A percentile compares a stretch with the other conserved stretches of the same genome.
Conservation (phyloP, 2,329 filamentous ascomycete genomes). For the Colletotrichum paranaense region DNA sequence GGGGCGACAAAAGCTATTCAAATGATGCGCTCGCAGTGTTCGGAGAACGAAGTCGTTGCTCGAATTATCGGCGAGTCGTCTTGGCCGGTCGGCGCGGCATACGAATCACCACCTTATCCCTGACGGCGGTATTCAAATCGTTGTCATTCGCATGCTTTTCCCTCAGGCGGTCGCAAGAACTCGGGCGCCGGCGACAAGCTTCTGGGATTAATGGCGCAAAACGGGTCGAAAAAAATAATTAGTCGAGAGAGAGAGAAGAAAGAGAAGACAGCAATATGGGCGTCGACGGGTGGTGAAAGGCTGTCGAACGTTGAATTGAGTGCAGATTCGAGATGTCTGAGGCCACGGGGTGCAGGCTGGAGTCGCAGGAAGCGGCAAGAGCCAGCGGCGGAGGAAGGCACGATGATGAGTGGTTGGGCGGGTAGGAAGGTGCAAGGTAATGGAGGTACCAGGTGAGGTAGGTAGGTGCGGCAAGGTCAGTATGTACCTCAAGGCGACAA, state of each 20-base stretch:
- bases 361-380: not conserved
- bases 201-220: not conserved
- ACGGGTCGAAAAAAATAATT: constrained; percentile 10
- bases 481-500: not conserved
- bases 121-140: constrained; percentile 23
- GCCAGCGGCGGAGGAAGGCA: not conserved
- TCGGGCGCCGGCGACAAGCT: not conserved
- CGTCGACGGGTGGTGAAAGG: not conserved
- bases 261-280: not conserved
- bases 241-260: not conserved
- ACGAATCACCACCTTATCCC: constrained; percentile 35
- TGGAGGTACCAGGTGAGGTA: not conserved
- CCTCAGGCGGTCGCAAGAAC: constrained; percentile 10
- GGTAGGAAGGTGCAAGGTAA: not conserved
- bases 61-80: constrained; percentile 3
- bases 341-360: not conserved
- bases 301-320: constrained; percentile 11
- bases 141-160: constrained; percentile 33
- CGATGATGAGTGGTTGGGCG: not conserved
- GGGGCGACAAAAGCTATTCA: not conserved
- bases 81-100: constrained; percentile 6
- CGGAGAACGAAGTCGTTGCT: not conserved
- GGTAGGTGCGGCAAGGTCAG: not conserved
- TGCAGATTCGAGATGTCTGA: constrained; percentile 6
- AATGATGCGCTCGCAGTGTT: not conserved